phyloP scores from a whole-genome alignment of 2,329 filamentous ascomycete genomes.

The Penicillium sp. region DNA sequence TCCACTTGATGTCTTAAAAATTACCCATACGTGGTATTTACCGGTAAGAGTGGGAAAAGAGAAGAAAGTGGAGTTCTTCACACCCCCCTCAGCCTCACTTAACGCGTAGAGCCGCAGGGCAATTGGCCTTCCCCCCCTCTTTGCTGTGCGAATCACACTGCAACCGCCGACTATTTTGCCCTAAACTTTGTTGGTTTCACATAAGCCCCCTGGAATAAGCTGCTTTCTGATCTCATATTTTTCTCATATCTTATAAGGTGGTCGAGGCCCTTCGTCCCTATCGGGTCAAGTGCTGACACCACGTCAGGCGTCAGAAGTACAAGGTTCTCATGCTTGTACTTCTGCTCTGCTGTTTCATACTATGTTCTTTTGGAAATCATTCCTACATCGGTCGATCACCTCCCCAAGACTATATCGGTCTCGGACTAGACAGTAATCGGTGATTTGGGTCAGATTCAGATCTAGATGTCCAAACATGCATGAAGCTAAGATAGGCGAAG shows the following conservation, averaged over 20 bases:
- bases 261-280: neutral
- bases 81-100: constrained; percentile 12
- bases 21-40: neutral
- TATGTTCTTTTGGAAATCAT: neutral
- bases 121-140: constrained; percentile 2
- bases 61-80: constrained; percentile 13
- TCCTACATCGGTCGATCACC: neutral
- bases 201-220: neutral
- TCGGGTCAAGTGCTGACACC: constrained; percentile 10
- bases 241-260: neutral
- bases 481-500: neutral
- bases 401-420: neutral
- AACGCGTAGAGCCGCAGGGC: constrained; percentile 12
- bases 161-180: neutral
- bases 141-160: neutral
- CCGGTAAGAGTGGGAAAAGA: neutral
- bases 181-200: neutral
- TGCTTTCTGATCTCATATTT: constrained; percentile 3
- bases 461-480: neutral
- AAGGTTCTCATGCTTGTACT: neutral
- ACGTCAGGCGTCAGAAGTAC: constrained; percentile 7
- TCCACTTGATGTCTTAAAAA: neutral
- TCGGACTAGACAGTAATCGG: neutral
- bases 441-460: neutral
- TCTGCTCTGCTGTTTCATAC: neutral